Evolutionary conservation across 306 rosid species (phyloP).

Genomic region (Comarum palustre): DNA sequence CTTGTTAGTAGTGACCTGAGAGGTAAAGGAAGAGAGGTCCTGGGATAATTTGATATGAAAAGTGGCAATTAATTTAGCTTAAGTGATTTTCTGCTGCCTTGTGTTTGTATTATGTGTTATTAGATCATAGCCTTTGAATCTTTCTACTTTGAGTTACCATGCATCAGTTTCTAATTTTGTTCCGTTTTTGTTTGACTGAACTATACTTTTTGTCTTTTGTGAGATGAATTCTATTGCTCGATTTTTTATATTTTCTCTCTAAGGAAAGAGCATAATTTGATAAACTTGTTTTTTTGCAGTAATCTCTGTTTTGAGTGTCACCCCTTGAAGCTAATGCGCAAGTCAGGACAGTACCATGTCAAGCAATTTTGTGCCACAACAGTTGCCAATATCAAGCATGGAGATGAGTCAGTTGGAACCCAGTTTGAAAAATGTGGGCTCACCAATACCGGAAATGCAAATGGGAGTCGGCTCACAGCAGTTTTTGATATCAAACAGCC

Average conservation of each 20-base stretch:
- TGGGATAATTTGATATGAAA: background rate
- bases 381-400: slow-evolving; percentile 38
- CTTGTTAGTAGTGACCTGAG: background rate
- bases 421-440: slow-evolving; percentile 41
- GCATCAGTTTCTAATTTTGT: background rate
- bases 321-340: background rate
- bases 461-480: slow-evolving; percentile 49
- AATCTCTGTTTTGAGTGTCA: slow-evolving; percentile 1
- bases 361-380: slow-evolving; percentile 58
- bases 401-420: slow-evolving; percentile 65
- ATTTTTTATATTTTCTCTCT: background rate
- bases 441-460: slow-evolving; percentile 48
- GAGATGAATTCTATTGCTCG: background rate
- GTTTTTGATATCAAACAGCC: slow-evolving; percentile 32
- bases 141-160: background rate
- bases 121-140: background rate
- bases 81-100: background rate
- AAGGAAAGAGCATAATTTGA: background rate
- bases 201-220: background rate
- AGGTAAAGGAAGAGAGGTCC: background rate
- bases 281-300: slow-evolving; percentile 1
- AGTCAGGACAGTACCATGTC: slow-evolving; percentile 41
- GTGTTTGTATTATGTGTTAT: background rate
- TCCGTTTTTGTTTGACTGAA: background rate
- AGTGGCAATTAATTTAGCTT: background rate